These are phyloP conservation scores for Balansia obtecta DNA, from an alignment of 2,329 filamentous ascomycete genomes.

Conservation along the genomic window DNA sequence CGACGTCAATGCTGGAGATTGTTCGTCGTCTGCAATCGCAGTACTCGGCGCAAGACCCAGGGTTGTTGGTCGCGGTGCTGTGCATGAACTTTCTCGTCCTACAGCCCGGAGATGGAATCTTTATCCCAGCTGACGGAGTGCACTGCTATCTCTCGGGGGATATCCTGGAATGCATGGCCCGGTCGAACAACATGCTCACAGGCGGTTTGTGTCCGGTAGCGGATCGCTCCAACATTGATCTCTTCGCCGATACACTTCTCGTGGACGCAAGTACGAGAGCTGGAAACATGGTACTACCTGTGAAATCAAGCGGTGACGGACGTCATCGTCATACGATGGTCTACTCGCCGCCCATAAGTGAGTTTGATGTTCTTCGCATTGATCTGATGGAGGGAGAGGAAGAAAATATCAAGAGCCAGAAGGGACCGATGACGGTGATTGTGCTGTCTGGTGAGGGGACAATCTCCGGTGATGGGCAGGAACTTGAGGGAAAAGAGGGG, in stretches of 20 bases:
- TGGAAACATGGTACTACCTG: slow-evolving; percentile 42
- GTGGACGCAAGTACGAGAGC: slow-evolving; percentile 29
- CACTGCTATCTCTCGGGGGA: slow-evolving; percentile 63
- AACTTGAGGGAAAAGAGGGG: background rate
- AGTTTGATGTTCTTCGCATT: slow-evolving; percentile 57
- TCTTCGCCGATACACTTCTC: slow-evolving; percentile 35
- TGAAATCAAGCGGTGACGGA: slow-evolving; percentile 35
- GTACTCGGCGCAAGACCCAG: slow-evolving; percentile 51
- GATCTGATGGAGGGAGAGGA: slow-evolving; percentile 42
- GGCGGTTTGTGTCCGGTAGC: slow-evolving; percentile 59
- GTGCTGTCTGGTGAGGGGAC: slow-evolving; percentile 22
- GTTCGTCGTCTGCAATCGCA: slow-evolving; percentile 52
- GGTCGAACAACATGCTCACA: slow-evolving; percentile 63
- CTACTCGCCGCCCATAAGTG: slow-evolving; percentile 55
- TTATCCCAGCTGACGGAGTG: slow-evolving; percentile 61
- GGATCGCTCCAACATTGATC: slow-evolving; percentile 50
- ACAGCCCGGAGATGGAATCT: slow-evolving; percentile 52
- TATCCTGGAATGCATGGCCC: slow-evolving; percentile 70
- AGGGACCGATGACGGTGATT: slow-evolving; percentile 10
- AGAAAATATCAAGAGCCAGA: slow-evolving; percentile 28
- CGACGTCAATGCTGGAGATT: slow-evolving; percentile 40
- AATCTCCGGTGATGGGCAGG: slow-evolving; percentile 17
- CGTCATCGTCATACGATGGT: slow-evolving; percentile 47
- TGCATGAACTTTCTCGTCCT: slow-evolving; percentile 65
- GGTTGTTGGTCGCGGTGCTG: slow-evolving; percentile 54